Conservation (phyloP, 2,329 filamentous ascomycete genomes). For the Penicillium griseofulvum region DNA sequence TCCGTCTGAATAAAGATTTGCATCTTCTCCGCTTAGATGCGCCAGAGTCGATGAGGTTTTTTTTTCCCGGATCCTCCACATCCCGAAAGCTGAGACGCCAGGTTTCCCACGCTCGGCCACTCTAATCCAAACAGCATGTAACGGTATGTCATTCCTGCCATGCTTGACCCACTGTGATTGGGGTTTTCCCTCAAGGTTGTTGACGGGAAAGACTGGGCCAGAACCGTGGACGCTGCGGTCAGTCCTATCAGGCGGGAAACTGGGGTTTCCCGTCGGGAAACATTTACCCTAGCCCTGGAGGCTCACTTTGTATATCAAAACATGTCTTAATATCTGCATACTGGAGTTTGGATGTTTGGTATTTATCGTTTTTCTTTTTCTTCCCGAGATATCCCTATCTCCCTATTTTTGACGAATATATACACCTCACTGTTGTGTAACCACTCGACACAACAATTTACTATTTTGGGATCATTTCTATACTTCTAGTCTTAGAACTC, state of each 20-base stretch:
- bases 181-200: conserved; percentile 30
- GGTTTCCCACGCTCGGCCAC: conserved; percentile 17
- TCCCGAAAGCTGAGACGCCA: conserved; percentile 18
- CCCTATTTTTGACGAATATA: conserved; percentile 7
- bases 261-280: conserved; percentile 38
- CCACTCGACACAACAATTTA: background rate
- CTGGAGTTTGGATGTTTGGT: conserved; percentile 14
- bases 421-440: conserved; percentile 15
- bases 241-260: conserved; percentile 33
- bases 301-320: conserved; percentile 34
- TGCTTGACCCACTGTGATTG: conserved; percentile 21
- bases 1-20: conserved; percentile 19
- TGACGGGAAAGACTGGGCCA: conserved; percentile 29
- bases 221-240: conserved; percentile 17
- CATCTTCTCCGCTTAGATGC: conserved; percentile 20
- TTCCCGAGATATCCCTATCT: background rate
- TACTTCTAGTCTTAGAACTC: conserved; percentile 8
- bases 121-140: conserved; percentile 16
- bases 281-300: conserved; percentile 13
- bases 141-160: conserved; percentile 24
- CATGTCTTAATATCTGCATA: conserved; percentile 26
- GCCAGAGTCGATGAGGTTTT: conserved; percentile 18
- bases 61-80: conserved; percentile 22
- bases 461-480: conserved; percentile 13
- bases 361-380: conserved; percentile 10